Percentiles rank a stretch among this genome's conserved stretches.
These are phyloP conservation scores for Friedmanniomyces simplex DNA, from an alignment of 495 filamentous ascomycete species.

Conservation along the genomic window DNA sequence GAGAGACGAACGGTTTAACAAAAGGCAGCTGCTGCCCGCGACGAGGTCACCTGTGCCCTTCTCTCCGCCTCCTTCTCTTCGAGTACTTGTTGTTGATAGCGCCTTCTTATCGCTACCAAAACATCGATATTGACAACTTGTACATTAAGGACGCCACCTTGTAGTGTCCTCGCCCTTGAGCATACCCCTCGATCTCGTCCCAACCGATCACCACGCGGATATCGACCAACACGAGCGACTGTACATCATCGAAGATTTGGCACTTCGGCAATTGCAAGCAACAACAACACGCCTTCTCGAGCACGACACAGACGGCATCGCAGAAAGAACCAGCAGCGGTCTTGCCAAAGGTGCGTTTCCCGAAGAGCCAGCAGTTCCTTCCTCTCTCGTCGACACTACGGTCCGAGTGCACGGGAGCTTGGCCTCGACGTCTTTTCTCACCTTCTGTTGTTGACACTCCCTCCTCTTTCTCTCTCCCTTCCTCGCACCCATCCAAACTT, in stretches of 20 bases:
- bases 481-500: conserved; percentile 6
- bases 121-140: neutral
- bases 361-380: neutral
- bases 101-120: neutral
- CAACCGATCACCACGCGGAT: neutral
- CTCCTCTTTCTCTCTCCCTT: neutral
- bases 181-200: neutral
- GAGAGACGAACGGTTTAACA: neutral
- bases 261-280: too few species aligned
- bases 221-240: neutral
- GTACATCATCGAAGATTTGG: neutral
- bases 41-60: neutral
- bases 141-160: neutral
- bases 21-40: neutral
- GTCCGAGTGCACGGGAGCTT: neutral
- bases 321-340: too few species aligned
- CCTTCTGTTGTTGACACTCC: neutral
- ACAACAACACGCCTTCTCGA: too few species aligned
- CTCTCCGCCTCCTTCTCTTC: neutral
- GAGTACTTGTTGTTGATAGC: conserved; percentile 1
- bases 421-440: neutral
- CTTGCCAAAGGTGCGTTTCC: neutral
- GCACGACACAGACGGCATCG: too few species aligned
- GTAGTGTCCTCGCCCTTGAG: neutral
- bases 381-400: neutral